A percentile compares a stretch with the other conserved stretches of the same genome.
Conservation (phyloP, 2,329 filamentous ascomycete species). For the Calonectria leucothoes region DNA sequence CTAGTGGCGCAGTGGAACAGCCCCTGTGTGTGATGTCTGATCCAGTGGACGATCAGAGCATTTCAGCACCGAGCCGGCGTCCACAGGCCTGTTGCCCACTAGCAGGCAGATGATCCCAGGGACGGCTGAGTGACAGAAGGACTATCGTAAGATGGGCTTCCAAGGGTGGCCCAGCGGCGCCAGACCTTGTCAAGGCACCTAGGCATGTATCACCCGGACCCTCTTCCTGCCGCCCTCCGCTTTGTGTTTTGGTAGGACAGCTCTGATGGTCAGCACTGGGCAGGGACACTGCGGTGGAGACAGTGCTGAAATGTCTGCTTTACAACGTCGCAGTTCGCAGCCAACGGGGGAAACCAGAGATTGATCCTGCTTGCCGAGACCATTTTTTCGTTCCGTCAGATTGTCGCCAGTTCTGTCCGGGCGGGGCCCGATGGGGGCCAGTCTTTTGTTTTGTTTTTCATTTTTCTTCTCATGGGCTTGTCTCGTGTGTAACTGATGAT, state of each 20-base stretch:
- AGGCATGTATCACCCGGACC: constrained; percentile 11
- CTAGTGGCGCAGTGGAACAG: constrained; percentile 37
- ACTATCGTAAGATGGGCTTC: constrained; percentile 25
- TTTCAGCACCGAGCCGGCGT: constrained; percentile 26
- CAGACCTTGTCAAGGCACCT: constrained; percentile 17
- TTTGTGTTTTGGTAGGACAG: constrained; percentile 19
- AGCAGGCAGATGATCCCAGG: constrained; percentile 29
- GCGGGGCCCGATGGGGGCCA: background rate
- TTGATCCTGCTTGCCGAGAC: constrained; percentile 7
- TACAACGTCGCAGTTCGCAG: constrained; percentile 25
- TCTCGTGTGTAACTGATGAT: background rate
- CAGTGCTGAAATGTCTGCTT: constrained; percentile 24
- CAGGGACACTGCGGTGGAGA: constrained; percentile 31
- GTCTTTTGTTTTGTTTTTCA: background rate
- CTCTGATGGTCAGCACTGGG: constrained; percentile 33
- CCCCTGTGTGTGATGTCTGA: constrained; percentile 39
- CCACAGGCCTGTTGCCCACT: constrained; percentile 27
- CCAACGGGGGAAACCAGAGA: constrained; percentile 20
- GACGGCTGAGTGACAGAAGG: constrained; percentile 26
- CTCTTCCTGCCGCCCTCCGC: constrained; percentile 24
- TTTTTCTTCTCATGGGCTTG: background rate
- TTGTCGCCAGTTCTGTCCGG: constrained; percentile 9
- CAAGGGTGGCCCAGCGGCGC: constrained; percentile 25
- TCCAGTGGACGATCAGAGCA: constrained; percentile 38
- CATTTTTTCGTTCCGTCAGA: constrained; percentile 5